phyloP scores from a whole-genome alignment of 1,284 basidiomycete species.

The Puccinia polysora region DNA sequence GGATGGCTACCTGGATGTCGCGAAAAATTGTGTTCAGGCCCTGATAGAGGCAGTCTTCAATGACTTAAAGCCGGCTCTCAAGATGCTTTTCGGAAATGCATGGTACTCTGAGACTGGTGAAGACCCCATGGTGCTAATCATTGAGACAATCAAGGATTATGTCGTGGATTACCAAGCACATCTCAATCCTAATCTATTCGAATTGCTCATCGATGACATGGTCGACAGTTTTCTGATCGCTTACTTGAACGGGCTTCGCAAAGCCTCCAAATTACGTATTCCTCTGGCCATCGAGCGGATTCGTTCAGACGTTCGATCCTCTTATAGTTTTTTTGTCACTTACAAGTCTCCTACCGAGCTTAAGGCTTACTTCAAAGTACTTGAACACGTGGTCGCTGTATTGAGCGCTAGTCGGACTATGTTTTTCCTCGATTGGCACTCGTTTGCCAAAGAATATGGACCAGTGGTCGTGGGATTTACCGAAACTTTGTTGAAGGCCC shows the following conservation, averaged over 20 bases:
- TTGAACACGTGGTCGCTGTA: constrained; percentile 78
- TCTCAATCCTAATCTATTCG: constrained; percentile 84
- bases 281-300: constrained; percentile 77
- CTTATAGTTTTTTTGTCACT: constrained; percentile 73
- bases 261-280: constrained; percentile 79
- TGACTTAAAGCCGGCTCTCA: constrained; percentile 83
- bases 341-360: constrained; percentile 77
- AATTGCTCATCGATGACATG: constrained; percentile 86
- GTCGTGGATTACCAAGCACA: constrained; percentile 85
- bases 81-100: constrained; percentile 70
- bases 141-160: constrained; percentile 95
- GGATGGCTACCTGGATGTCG: constrained; percentile 95
- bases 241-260: constrained; percentile 82
- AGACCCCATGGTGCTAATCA: constrained; percentile 74
- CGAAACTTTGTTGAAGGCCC: constrained; percentile 78
- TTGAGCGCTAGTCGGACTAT: constrained; percentile 85
- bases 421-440: constrained; percentile 83
- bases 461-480: constrained; percentile 80
- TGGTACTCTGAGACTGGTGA: constrained; percentile 66
- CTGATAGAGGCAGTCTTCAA: constrained; percentile 93
- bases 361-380: constrained; percentile 74
- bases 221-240: constrained; percentile 83
- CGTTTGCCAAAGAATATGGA: constrained; percentile 91
- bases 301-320: constrained; percentile 70
- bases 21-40: constrained; percentile 90